Base-by-base conservation (phyloP, 768 basidiomycete species). In the Kockovaella imperatae region DNA sequence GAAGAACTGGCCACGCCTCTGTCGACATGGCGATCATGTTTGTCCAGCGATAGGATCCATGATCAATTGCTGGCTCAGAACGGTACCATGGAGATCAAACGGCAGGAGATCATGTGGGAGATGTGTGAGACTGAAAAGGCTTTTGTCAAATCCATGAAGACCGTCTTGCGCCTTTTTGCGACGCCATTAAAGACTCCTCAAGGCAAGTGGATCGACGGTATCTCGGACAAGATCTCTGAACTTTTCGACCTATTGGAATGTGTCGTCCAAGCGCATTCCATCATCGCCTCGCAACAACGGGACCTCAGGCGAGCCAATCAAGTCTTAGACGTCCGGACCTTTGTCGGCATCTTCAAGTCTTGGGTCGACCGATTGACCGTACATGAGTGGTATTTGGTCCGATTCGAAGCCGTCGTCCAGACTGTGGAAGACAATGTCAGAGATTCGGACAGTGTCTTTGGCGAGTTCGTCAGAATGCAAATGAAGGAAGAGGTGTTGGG, bases 171-270 rank as follows among this genome's bases (percentile, higher is more conserved):
- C n/a, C 69, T 83, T 5, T 90, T 89, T 65, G 78, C 89, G 24
- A 74, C 80, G 4, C 90, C 89, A 0, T 77, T 95, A 7, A 82
- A 86, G 6, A 75, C 79, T 2, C 79, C 82, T 52, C 77, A 83
- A 56, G 80, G 80, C 43, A 64, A 74, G 1, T 95, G 89, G 87
- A 83, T 93, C 30, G 73, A 79, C 1, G 88, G 88, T 21, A 69
- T 96, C 15, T 87, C 88, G 0, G 53, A 73, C 2, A 77, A 81
- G 29, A 75, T 88, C 11, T 77, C 81, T 0, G 79, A 80, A 10
- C 75, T 89, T 18, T 81, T 96, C 52, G 87, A 90, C 68, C 87
- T 86, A 83, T 72, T 91, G 42, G 87, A 91, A 56, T 86, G 87
- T 57, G 86, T 96, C 52, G 75, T 83, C 8, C 81, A 82, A 45